Percentiles rank a stretch among this genome's conserved stretches.
phyloP scores from a whole-genome alignment of 768 basidiomycete genomes.

The Terana coerulea region DNA sequence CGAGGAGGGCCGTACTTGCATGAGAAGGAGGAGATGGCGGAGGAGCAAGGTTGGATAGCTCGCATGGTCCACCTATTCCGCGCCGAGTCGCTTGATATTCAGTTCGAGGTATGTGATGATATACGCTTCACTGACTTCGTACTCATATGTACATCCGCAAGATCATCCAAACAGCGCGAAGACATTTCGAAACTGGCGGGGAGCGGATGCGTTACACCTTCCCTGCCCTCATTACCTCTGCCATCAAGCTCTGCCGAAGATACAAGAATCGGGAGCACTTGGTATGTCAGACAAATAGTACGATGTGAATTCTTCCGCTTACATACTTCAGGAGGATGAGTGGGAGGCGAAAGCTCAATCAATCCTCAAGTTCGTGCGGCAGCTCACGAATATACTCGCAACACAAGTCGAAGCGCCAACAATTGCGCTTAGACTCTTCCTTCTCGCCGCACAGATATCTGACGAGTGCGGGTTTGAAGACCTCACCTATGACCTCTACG shows the following conservation, averaged over 20 bases:
- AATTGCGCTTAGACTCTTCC: conserved; percentile 92
- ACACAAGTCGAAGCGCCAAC: conserved; percentile 90
- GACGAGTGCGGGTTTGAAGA: conserved; percentile 96
- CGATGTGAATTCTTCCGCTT: too few species aligned
- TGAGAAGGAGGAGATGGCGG: conserved; percentile 90
- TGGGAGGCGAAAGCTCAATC: conserved; percentile 84
- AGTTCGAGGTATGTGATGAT: conserved; percentile 73
- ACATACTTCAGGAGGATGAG: conserved; percentile 72
- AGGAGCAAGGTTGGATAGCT: conserved; percentile 99
- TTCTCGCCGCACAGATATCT: conserved; percentile 91
- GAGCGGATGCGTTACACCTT: conserved; percentile 97
- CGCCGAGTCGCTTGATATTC: conserved; percentile 79
- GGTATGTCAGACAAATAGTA: conserved; percentile 43
- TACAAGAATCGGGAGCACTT: conserved; percentile 81
- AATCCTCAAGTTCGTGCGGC: conserved; percentile 92
- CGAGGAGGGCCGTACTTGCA: conserved; percentile 56
- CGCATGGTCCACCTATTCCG: conserved; percentile 96
- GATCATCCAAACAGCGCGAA: conserved; percentile 88
- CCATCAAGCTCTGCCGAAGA: conserved; percentile 88
- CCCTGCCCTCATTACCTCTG: conserved; percentile 91
- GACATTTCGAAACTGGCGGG: conserved; percentile 87
- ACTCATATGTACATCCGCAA: conserved; percentile 26
- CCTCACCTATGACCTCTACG: conserved; percentile 95
- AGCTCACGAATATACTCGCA: conserved; percentile 88
- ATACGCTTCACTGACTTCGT: background rate